Base-by-base conservation (phyloP, 345 rosid genomes). In the Turnera subulata region DNA sequence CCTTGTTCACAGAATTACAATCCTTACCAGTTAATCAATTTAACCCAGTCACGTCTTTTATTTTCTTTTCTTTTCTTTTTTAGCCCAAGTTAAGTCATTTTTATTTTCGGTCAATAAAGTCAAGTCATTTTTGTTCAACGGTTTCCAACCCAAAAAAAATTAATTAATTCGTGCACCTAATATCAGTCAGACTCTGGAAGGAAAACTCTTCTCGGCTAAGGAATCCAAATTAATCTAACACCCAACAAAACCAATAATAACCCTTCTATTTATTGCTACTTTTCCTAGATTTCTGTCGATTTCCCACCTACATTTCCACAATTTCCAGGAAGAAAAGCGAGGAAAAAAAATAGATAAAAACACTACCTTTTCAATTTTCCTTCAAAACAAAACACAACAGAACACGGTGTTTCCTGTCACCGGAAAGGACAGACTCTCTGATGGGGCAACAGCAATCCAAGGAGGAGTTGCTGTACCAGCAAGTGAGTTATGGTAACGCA, bases 361-460 rank as follows among this genome's bases (percentile, higher is more conserved):
- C n/a, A n/a, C n/a, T n/a, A n/a, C n/a, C n/a, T n/a, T n/a, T 11
- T 15, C 4, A 40, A 42, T 42, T 13, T 42, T 42, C 45, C 45
- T 42, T 42, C 45, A 13, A 42, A 11, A 13, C 45, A 42, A 42
- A n/a, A 37, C 40, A 37, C 45, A 29, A 29, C 35, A 29, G 35
- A 3, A 3, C 8, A 8, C 35, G 5, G n/a, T 8, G 8, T 29
- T 29, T 29, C 35, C 35, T 29, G 45, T 14, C 24, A 13, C 13
- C 1, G 14, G 12, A 13, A n/a, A n/a, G n/a, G 43, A n/a, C 11
- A 48, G 14, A 12, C 7, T n/a, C n/a, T n/a, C n/a, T n/a, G n/a
- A 93, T 93, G 99, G 99, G 99, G 61, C 99, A 82, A 66, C 88
- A 81, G 46, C 97, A 84, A 81, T 89, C 97, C 40, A 93, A 90